Evolutionary conservation across 164 flowering plant genomes (phyloP).

Genomic region (Sextonia rubra): DNA sequence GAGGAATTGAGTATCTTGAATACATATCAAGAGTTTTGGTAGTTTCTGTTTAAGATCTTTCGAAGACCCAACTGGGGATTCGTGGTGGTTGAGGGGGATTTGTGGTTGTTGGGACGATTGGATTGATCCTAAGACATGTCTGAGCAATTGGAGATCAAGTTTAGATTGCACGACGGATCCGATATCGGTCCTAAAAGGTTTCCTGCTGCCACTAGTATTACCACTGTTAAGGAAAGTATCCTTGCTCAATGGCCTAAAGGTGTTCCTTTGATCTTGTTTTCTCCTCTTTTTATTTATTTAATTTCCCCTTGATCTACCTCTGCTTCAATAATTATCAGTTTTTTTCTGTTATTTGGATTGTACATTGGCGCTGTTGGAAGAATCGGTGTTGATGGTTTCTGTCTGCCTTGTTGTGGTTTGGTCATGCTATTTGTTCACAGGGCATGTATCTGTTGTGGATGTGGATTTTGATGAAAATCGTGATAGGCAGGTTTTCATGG

Average conservation of each 20-base stretch:
- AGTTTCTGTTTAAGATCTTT: not conserved
- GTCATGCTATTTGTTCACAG: not conserved
- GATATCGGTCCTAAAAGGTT: conserved; percentile 82
- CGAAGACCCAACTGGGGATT: conserved; percentile 11
- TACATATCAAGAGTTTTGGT: not conserved
- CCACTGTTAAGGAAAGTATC: conserved; percentile 69
- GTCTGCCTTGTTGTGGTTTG: not conserved
- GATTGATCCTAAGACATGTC: conserved; percentile 57
- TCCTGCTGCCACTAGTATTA: conserved; percentile 64
- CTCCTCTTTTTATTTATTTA: not conserved
- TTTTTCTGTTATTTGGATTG: too few species aligned
- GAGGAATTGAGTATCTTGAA: not conserved
- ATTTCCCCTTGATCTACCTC: not conserved
- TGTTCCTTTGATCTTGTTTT: conserved; percentile 15
- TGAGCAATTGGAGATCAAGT: conserved; percentile 77
- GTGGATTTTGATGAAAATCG: not conserved
- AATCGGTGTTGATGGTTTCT: not conserved
- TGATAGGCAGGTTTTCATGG: not conserved
- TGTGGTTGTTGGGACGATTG: too few species aligned
- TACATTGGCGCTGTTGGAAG: too few species aligned
- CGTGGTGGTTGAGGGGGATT: conserved; percentile 8
- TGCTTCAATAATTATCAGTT: too few species aligned
- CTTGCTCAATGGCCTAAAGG: conserved; percentile 95
- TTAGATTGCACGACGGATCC: conserved; percentile 69
- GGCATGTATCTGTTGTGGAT: not conserved